A percentile compares a stretch with the other conserved stretches of the same genome.
Conservation (phyloP, 352 stramenopile genomes). For the Pelagophyceae sp. region DNA sequence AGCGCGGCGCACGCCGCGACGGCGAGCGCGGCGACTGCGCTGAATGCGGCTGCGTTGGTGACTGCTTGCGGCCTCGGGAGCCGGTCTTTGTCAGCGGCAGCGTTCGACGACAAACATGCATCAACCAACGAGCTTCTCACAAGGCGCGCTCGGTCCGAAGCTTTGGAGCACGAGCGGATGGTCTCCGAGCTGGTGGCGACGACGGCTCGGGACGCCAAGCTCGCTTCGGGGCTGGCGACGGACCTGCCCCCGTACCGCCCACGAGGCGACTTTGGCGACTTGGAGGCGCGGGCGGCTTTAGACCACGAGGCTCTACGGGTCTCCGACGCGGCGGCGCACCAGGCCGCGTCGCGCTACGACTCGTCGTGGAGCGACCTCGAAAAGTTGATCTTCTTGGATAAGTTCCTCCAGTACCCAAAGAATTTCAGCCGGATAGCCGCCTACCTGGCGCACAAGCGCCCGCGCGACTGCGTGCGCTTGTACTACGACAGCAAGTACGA, state of each 20-base stretch:
- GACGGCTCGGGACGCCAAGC: not conserved
- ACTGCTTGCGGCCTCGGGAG: too few relatives aligned
- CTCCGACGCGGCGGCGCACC: slow-evolving; percentile 39
- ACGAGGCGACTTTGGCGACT: not conserved
- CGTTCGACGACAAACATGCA: too few relatives aligned
- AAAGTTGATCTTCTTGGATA: slow-evolving; percentile 98
- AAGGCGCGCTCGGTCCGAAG: not conserved
- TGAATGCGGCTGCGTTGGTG: too few relatives aligned
- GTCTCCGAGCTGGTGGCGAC: slow-evolving; percentile 5
- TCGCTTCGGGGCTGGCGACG: not conserved
- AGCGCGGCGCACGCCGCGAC: too few relatives aligned
- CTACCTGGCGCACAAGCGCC: slow-evolving; percentile 81
- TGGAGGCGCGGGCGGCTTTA: not conserved
- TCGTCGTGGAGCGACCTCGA: slow-evolving; percentile 96
- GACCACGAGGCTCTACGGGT: slow-evolving; percentile 15
- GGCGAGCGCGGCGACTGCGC: too few relatives aligned
- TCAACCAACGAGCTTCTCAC: not conserved
- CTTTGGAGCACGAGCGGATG: not conserved
- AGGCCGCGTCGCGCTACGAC: slow-evolving; percentile 51
- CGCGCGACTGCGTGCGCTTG: slow-evolving; percentile 88
- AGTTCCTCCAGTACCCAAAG: slow-evolving; percentile 97
- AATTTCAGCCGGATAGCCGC: slow-evolving; percentile 94
- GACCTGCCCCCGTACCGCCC: not conserved
- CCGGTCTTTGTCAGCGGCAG: too few relatives aligned
- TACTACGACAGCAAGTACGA: slow-evolving; percentile 97